Evolutionary conservation across 2,329 filamentous ascomycete genomes (phyloP).

Genomic region (Chrysoporthe austroafricana): DNA sequence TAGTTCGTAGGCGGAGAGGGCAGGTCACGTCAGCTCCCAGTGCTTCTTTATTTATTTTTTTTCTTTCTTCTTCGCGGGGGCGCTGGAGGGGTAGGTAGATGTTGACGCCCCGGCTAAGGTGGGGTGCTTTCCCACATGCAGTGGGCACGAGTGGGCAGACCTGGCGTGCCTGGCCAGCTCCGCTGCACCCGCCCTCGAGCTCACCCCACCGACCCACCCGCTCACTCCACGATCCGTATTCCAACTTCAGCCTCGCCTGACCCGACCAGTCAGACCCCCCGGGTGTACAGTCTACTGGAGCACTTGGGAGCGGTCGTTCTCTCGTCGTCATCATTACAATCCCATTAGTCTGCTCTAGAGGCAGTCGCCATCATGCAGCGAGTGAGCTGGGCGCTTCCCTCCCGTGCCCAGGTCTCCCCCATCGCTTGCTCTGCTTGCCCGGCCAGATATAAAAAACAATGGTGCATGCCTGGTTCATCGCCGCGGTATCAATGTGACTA

Average conservation of each 20-base stretch:
- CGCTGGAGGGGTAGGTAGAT: conserved; percentile 12
- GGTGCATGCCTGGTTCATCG: not conserved
- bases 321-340: too few species aligned
- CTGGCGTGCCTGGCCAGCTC: not conserved
- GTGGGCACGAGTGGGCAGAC: not conserved
- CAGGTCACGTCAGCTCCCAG: not conserved
- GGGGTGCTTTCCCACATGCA: conserved; percentile 16
- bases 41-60: not conserved
- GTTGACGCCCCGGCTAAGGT: conserved; percentile 20
- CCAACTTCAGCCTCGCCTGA: too few species aligned
- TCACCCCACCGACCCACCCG: not conserved
- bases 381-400: too few species aligned
- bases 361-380: not conserved
- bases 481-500: not conserved
- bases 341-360: too few species aligned
- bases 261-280: too few species aligned
- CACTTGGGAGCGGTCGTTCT: too few species aligned
- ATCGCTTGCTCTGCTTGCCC: not conserved
- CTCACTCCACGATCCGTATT: not conserved
- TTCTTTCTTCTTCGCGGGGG: conserved; percentile 8
- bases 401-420: not conserved
- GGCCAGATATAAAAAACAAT: not conserved
- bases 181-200: too few species aligned
- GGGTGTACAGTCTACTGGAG: too few species aligned
- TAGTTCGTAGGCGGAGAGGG: not conserved